Conservation (phyloP, 768 basidiomycete species). For the Boletus subcaerulescens region DNA sequence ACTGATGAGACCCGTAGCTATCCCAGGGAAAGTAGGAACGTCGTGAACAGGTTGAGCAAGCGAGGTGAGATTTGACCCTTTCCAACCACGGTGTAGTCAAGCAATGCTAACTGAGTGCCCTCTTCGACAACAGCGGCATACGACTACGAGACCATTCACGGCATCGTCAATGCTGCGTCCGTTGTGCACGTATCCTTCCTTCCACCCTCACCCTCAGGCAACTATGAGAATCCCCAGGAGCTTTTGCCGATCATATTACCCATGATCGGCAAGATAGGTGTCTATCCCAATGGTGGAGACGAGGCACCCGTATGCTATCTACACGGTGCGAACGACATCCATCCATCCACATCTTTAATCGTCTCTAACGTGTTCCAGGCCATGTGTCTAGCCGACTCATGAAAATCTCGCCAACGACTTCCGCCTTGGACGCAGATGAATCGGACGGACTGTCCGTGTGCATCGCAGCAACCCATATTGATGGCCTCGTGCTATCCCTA, state of each 20-base stretch:
- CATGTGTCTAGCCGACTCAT: conserved; percentile 26
- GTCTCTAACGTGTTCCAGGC: conserved; percentile 3
- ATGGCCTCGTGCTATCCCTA: conserved; percentile 22
- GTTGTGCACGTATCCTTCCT: conserved; percentile 26
- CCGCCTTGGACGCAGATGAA: not conserved
- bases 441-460: conserved; percentile 15
- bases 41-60: conserved; percentile 26
- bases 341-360: not conserved
- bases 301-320: conserved; percentile 18
- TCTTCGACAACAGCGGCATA: conserved; percentile 14
- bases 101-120: not conserved
- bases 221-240: conserved; percentile 8
- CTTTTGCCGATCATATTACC: conserved; percentile 22
- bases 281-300: conserved; percentile 12
- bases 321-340: conserved; percentile 11
- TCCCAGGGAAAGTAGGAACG: conserved; percentile 31
- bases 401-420: conserved; percentile 14
- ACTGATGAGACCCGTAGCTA: conserved; percentile 41
- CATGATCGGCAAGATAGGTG: conserved; percentile 25
- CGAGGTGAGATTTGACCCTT: conserved; percentile 13
- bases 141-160: conserved; percentile 21
- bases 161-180: conserved; percentile 21
- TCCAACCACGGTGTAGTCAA: not conserved
- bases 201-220: conserved; percentile 13
- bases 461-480: conserved; percentile 25